Evolutionary conservation across 176 grass and related monocot species (phyloP), one percentile per base, ranked within the genome.

Genomic region (Eleusine indica): DNA sequence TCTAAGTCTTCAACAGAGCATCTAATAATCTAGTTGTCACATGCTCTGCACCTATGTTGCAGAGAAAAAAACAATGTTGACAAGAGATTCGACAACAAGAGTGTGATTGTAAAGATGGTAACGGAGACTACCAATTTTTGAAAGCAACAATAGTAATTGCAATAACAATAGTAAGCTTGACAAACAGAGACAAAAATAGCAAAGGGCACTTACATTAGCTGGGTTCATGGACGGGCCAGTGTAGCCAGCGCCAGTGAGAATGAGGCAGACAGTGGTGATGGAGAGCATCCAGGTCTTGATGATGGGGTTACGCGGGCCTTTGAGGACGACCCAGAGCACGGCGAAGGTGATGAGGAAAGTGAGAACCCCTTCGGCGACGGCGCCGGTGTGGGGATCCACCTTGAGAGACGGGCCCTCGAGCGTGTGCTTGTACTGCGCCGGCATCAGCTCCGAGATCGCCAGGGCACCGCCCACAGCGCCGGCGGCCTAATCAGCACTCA

Each of bases 281-380:
- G 77, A 80, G 64, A 80, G 19, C 77, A 80, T 80, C 64, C 18
- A 68, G 35, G 77, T 53, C 77, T 80, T 80, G 77, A 80, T 7
- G 64, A 80, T 68, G 29, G 77, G 77, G 64, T 80, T 80, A 47
- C 77, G 77, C 3, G 77, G 77, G 44, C 77, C 77, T 32, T 68
- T 80, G 46, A 80, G 28, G 28, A 91, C 1, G 40, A 90, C 86
- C 86, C 73, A 91, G 35, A 94, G 83, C 46, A 89, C 89, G 15
- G 83, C 92, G 18, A 85, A 6, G 77, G 84, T 91, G 72, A 94
- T 89, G 60, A 85, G 48, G 51, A 89, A 94, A 60, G 92, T 94
- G 64, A 94, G 86, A 48, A 87, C 80, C 6, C 89, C 87, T 16
- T 94, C 92, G 11, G 89, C 92, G 3, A 87, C 17, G 37, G 92